Conservation (phyloP, 2,329 filamentous ascomycete species). For the Dryadomyces quercus-mongolicae region DNA sequence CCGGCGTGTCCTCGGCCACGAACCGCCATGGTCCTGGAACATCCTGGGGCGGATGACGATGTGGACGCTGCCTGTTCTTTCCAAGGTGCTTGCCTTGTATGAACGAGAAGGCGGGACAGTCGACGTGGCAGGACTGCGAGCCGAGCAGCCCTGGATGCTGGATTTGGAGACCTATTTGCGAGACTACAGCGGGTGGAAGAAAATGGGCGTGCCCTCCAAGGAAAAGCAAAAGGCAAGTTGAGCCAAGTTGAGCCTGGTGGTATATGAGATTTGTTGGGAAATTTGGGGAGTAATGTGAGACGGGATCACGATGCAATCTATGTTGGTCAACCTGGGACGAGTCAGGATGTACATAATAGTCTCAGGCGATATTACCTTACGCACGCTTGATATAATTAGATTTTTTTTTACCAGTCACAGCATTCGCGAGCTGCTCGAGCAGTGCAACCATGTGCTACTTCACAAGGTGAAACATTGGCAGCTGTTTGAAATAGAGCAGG, state of each 20-base stretch:
- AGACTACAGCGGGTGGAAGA: conserved; percentile 20
- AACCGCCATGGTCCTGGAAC: conserved; percentile 21
- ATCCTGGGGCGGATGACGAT: conserved; percentile 19
- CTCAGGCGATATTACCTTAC: too few species aligned
- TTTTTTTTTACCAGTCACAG: too few species aligned
- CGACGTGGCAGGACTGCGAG: conserved; percentile 20
- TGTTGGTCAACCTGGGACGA: too few species aligned
- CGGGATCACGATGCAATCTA: too few species aligned
- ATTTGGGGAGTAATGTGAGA: too few species aligned
- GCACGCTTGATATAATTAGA: too few species aligned
- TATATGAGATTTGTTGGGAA: too few species aligned
- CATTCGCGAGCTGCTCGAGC: too few species aligned
- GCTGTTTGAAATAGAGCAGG: too few species aligned
- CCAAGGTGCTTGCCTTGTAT: conserved; percentile 25
- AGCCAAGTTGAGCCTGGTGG: background rate
- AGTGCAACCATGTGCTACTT: too few species aligned
- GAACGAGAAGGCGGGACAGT: conserved; percentile 26
- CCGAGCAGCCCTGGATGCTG: conserved; percentile 19
- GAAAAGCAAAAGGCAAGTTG: conserved; percentile 4
- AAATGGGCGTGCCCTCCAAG: background rate
- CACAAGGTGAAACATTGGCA: too few species aligned
- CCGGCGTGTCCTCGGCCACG: conserved; percentile 12
- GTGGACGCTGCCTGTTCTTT: conserved; percentile 18
- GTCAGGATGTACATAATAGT: too few species aligned
- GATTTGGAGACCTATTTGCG: conserved; percentile 26